Base-by-base conservation (phyloP, 768 basidiomycete genomes). In the Imleria badia region DNA sequence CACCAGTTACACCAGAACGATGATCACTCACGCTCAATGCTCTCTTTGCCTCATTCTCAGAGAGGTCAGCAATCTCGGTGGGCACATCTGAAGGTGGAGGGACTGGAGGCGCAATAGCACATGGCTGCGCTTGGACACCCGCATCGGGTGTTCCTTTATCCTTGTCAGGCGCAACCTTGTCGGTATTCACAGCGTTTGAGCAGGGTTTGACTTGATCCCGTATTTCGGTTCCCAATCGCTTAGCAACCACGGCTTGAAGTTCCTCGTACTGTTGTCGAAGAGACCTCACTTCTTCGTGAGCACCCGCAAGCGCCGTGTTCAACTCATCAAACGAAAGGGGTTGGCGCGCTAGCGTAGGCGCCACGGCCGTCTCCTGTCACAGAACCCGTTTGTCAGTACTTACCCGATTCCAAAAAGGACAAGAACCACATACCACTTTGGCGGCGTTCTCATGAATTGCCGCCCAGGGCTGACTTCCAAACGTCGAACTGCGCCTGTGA, bases 261-360 rank as follows among this genome's bases (percentile, higher is more conserved):
- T 55, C 50, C 10, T 68, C 68, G 43, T 70, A 70, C 51, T 55
- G 55, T 26, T 45, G 58, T 14, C 64, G 68, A 22, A 70, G 68
- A 9, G 60, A 39, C 29, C 35, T 41, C 13, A 72, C 65, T 48
- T 70, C 70, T 17, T 60, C 59, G 2, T 59, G 61, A 1, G 66
- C 66, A 42, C 38, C 51, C 13, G 52, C 55, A 29, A 70, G 61
- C 2, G 64, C 69, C 14, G 48, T 33, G 13, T 68, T 66, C 52
- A 70, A 11, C 6, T 70, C 54, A 12, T 66, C 60, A 11, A 72
- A 59, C 5, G 62, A 66, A 42, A 72, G 57, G 0, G 58, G 62
- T 20, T 52, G 56, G 12, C 47, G 46, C 10, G 48, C 29, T 17
- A 15, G 30, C 29, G 51, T 29, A n/a, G 40, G 40, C 20, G 42